Percentiles rank a stretch among this genome's conserved stretches.
Conservation (phyloP, 129 eudicot genomes). For the Saussurea involucrata region DNA sequence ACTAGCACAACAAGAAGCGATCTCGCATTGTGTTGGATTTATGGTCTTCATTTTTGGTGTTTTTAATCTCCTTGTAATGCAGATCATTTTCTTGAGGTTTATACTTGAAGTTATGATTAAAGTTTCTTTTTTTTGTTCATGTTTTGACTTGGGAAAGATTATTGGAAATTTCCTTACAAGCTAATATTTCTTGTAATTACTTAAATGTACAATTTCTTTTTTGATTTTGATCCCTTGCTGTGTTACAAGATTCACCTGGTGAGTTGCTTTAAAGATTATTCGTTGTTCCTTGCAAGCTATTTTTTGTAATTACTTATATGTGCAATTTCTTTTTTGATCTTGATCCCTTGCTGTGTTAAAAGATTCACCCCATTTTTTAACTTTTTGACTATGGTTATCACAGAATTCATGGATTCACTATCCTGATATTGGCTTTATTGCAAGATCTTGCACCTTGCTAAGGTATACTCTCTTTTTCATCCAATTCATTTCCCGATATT, state of each 20-base stretch:
- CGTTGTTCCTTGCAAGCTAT: constrained; percentile 10
- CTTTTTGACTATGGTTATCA: not conserved
- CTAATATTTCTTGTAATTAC: not conserved
- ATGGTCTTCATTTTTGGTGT: not conserved
- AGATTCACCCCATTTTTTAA: not conserved
- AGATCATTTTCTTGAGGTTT: not conserved
- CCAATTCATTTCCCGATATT: not conserved
- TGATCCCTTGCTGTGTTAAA: not conserved
- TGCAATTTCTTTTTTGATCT: not conserved
- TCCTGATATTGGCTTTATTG: not conserved
- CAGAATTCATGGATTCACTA: not conserved
- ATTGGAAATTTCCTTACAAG: not conserved
- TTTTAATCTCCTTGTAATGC: not conserved
- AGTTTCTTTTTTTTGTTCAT: not conserved
- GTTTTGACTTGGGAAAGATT: not conserved
- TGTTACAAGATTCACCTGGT: not conserved
- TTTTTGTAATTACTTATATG: not conserved
- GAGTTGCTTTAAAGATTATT: constrained; percentile 13
- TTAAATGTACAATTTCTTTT: not conserved
- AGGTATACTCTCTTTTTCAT: not conserved
- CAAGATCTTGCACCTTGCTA: not conserved
- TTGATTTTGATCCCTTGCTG: not conserved
- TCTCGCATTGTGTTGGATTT: not conserved
- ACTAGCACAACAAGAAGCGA: not conserved
- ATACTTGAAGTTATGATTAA: not conserved